Percentiles rank a stretch among this genome's conserved stretches.
phyloP scores from a whole-genome alignment of 768 basidiomycete species.

The Xerocomus brunneocitrinus region DNA sequence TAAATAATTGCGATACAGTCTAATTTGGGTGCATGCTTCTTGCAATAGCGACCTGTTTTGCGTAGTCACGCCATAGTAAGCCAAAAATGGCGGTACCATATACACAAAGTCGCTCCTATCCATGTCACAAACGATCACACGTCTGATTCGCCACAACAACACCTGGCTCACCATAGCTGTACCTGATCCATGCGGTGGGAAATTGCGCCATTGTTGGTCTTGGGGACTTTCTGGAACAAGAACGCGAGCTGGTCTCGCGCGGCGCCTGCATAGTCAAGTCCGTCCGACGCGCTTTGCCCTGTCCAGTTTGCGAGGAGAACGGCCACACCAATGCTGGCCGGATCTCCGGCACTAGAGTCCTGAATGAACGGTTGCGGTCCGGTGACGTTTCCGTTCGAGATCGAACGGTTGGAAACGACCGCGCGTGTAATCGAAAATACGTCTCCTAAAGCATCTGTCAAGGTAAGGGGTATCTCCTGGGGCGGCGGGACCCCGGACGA shows the following conservation, averaged over 20 bases:
- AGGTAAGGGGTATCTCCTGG: conserved; percentile 11
- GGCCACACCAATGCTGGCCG: conserved; percentile 70
- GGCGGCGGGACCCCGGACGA: conserved; percentile 26
- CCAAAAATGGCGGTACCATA: conserved; percentile 85
- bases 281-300: conserved; percentile 30
- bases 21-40: conserved; percentile 68
- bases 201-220: conserved; percentile 71
- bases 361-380: conserved; percentile 56
- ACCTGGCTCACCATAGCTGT: conserved; percentile 57
- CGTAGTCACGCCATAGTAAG: conserved; percentile 71
- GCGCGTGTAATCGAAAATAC: conserved; percentile 52
- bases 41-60: conserved; percentile 53
- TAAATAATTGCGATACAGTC: conserved; percentile 65
- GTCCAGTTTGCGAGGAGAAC: conserved; percentile 64
- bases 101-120: conserved; percentile 74
- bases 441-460: conserved; percentile 39
- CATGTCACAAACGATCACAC: neutral
- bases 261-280: conserved; percentile 56
- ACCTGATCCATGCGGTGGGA: conserved; percentile 68
- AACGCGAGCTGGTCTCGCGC: conserved; percentile 64
- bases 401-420: conserved; percentile 45
- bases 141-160: neutral
- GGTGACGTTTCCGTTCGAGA: conserved; percentile 37
- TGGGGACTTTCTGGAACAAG: conserved; percentile 52
- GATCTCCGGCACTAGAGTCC: conserved; percentile 68